Evolutionary conservation across 805 yeast species (phyloP).

Genomic region (Candida tammaniensis): DNA sequence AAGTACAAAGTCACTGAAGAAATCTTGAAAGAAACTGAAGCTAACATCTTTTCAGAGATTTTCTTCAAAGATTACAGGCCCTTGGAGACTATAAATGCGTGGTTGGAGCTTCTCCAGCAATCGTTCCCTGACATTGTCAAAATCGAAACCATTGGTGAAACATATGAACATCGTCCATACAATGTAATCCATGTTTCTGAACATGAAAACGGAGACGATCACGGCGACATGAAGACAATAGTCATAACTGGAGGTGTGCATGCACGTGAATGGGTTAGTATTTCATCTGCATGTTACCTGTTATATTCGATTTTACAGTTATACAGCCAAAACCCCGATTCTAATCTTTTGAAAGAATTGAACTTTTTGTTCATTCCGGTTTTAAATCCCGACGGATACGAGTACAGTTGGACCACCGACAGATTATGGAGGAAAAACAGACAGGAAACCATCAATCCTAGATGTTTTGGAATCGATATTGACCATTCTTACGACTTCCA

Average conservation of each 20-base stretch:
- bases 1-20: conserved; percentile 14
- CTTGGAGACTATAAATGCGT: conserved; percentile 62
- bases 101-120: conserved; percentile 61
- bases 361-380: conserved; percentile 81
- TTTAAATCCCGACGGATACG: conserved; percentile 89
- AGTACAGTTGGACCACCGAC: conserved; percentile 74
- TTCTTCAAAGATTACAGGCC: conserved; percentile 74
- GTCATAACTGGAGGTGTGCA: conserved; percentile 83
- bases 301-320: conserved; percentile 36
- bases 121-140: conserved; percentile 64
- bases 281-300: conserved; percentile 62
- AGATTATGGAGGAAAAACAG: conserved; percentile 88
- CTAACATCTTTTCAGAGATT: conserved; percentile 36
- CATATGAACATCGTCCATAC: conserved; percentile 71
- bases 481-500: conserved; percentile 81
- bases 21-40: conserved; percentile 13
- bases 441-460: conserved; percentile 60
- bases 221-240: conserved; percentile 53
- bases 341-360: conserved; percentile 47
- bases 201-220: conserved; percentile 39
- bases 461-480: conserved; percentile 80
- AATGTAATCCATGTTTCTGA: conserved; percentile 61
- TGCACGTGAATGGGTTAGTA: conserved; percentile 88
- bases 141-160: conserved; percentile 68
- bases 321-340: conserved; percentile 31